Base-by-base conservation (phyloP, 1,284 basidiomycete species). In the Tilletia setariae region DNA sequence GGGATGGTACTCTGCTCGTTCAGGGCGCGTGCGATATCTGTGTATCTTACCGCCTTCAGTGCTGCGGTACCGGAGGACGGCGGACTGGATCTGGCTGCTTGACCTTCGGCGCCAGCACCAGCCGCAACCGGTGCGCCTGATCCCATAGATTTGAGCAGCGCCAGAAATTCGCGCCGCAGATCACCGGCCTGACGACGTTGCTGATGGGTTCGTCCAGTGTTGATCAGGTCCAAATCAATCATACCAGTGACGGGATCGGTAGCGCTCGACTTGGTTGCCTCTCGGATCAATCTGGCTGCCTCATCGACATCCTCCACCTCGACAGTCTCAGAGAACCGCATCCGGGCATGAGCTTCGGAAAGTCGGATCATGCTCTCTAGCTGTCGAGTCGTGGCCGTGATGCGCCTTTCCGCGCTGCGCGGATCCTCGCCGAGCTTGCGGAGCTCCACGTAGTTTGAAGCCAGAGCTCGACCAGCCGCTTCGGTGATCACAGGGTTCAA, bases 281-380 rank as follows among this genome's bases (percentile, higher is more conserved):
- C 92, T 66, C 92, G 89, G 89, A 98, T 98, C 72, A 98, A 87
- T 15, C 95, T 87, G 76, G 88, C 89, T 1, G 95, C 94, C 84
- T 98, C 96, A 72, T 88, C 86, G 25, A 98, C 96, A 80, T 98
- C 96, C 67, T 86, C 84, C 51, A 92, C 85, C 76, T 94, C 91
- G 64, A 98, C 95, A 64, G 87, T 87, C 35, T 89, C 86, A 23
- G 90, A 91, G 83, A 96, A 90, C 0, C 94, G 88, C 94, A 98
- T 97, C 25, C 94, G 88, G 0, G 95, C 94, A 81, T 98, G 95
- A 0, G 91, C 95, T 84, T 98, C 96, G 0, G 91, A 90, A 32
- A 99, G 87, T n/a, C 96, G 91, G 80, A 98, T 98, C 90, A 98
- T 93, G 76, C 90, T 91, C 84, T 98, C 95, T 35, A 98, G 88